These are phyloP conservation scores for Corinectria fuckeliana DNA, from an alignment of 2,329 filamentous ascomycete species.

Conservation along the genomic window DNA sequence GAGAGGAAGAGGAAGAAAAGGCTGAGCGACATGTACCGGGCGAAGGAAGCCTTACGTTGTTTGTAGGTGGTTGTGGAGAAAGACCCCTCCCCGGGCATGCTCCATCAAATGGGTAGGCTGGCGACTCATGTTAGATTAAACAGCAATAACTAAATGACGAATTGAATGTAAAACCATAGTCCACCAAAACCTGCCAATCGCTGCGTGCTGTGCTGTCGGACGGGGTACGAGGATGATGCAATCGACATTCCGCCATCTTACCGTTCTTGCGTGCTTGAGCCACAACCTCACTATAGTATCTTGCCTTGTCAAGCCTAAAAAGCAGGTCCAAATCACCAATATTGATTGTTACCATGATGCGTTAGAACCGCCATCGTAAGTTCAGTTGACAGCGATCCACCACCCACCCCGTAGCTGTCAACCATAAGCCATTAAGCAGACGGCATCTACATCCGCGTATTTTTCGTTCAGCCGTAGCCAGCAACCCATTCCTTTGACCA, in stretches of 20 bases:
- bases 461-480: not conserved
- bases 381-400: no score
- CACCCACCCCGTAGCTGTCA: no score
- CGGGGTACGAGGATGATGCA: not conserved
- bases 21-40: not conserved
- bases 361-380: no score
- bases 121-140: not conserved
- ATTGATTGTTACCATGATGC: no score
- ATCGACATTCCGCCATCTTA: not conserved
- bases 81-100: slow-evolving; percentile 9
- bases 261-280: not conserved
- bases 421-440: not conserved
- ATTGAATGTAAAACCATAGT: slow-evolving; percentile 3
- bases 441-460: no score
- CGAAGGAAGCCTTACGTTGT: slow-evolving; percentile 8
- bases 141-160: slow-evolving; percentile 10
- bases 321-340: no score
- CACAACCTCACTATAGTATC: not conserved
- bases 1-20: not conserved
- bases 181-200: not conserved
- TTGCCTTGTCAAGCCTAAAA: no score
- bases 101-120: not conserved
- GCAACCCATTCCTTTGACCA: no score
- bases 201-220: not conserved
- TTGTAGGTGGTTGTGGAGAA: slow-evolving; percentile 11